Conservation (phyloP, 139 green algal genomes). For the Desmodesmus armatus region DNA sequence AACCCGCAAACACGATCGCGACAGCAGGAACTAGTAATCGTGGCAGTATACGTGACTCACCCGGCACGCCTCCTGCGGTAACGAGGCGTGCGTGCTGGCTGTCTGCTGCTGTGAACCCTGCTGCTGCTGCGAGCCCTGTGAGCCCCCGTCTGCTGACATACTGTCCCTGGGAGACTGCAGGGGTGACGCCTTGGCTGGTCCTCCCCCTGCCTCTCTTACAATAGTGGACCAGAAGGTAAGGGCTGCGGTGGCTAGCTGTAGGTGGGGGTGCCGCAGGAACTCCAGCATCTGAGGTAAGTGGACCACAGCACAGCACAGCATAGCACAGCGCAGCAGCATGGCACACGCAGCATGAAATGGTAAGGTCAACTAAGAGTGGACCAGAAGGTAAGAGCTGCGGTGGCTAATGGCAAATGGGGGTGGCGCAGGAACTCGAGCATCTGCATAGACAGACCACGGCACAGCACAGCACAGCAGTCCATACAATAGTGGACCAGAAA, state of each 20-base stretch:
- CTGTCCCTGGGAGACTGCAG: slow-evolving; percentile 26
- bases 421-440: slow-evolving; percentile 80
- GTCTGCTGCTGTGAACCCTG: slow-evolving; percentile 17
- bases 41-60: too few species aligned
- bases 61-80: too few species aligned
- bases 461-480: too few species aligned
- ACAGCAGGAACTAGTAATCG: too few species aligned
- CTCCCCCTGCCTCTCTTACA: slow-evolving; percentile 53
- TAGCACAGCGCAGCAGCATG: too few species aligned
- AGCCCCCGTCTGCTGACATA: slow-evolving; percentile 27
- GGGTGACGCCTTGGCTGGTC: not conserved
- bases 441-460: too few species aligned
- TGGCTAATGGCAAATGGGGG: slow-evolving; percentile 71
- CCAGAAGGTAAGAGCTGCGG: slow-evolving; percentile 76
- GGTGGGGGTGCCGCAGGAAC: slow-evolving; percentile 76
- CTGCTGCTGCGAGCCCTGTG: not conserved
- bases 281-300: slow-evolving; percentile 73
- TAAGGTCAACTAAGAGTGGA: too few species aligned
- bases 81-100: too few species aligned
- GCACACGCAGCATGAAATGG: too few species aligned
- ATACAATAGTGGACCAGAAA: slow-evolving; percentile 72
- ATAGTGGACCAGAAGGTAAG: slow-evolving; percentile 73
- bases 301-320: too few species aligned
- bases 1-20: too few species aligned
- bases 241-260: slow-evolving; percentile 66